phyloP scores from a whole-genome alignment of 2,329 filamentous ascomycete genomes.

The Microdochium paspali region DNA sequence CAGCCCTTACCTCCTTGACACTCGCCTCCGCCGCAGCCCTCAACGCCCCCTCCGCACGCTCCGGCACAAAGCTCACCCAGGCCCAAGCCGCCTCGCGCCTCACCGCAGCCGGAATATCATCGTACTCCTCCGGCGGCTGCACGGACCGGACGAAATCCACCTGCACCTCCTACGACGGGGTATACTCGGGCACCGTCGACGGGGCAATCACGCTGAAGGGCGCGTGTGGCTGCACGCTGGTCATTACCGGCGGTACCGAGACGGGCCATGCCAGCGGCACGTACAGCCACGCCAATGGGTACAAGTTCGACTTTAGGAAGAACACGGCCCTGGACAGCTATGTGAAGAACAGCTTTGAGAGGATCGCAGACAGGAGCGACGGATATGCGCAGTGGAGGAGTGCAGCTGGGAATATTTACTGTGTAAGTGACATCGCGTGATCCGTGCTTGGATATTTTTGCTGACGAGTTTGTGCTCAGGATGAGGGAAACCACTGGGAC shows the following conservation, averaged over 20 bases:
- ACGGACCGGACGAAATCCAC: constrained; percentile 7
- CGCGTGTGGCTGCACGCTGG: constrained; percentile 10
- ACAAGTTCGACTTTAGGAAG: constrained; percentile 15
- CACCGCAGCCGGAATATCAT: constrained; percentile 10
- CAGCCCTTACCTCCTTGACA: not conserved
- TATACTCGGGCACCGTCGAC: constrained; percentile 12
- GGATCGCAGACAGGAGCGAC: constrained; percentile 10
- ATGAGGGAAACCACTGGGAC: constrained; percentile 2
- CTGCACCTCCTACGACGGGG: constrained; percentile 14
- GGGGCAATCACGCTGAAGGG: constrained; percentile 14
- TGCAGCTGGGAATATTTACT: constrained; percentile 14
- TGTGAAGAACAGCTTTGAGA: constrained; percentile 10
- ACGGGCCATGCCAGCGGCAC: constrained; percentile 11
- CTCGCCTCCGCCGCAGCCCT: not conserved
- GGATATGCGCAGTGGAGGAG: constrained; percentile 13
- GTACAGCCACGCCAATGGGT: constrained; percentile 12
- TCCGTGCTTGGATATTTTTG: not conserved
- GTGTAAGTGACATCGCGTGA: constrained; percentile 7
- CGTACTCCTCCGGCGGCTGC: constrained; percentile 12
- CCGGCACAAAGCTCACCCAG: constrained; percentile 7
- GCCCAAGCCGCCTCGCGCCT: constrained; percentile 8
- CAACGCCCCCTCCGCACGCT: not conserved
- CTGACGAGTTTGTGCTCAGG: not conserved
- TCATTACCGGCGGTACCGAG: constrained; percentile 14
- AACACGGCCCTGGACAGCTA: constrained; percentile 8